A percentile compares a stretch with the other conserved stretches of the same genome.
Evolutionary conservation across 2,329 filamentous ascomycete genomes (phyloP).

Genomic region (Xylariaceae sp.): DNA sequence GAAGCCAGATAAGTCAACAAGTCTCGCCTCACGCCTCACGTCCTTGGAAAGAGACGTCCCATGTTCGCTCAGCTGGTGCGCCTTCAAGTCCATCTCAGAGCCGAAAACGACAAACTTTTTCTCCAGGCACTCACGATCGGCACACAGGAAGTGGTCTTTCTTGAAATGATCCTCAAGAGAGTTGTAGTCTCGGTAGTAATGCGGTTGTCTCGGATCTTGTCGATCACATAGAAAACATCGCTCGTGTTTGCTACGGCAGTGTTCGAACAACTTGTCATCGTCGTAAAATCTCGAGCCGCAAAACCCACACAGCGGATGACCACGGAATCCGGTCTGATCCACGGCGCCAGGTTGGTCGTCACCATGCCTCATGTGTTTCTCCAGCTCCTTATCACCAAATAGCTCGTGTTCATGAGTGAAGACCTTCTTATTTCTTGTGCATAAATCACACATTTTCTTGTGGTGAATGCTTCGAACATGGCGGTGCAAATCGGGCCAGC

Average conservation of each 20-base stretch:
- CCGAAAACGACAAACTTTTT: slow-evolving; percentile 98
- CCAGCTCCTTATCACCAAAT: slow-evolving; percentile 76
- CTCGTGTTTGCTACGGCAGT: slow-evolving; percentile 93
- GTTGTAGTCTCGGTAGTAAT: slow-evolving; percentile 90
- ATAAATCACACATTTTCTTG: slow-evolving; percentile 57
- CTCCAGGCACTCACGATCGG: slow-evolving; percentile 83
- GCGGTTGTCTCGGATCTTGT: slow-evolving; percentile 65
- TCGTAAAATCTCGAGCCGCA: slow-evolving; percentile 92
- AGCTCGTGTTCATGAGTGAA: slow-evolving; percentile 98
- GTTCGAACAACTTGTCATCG: slow-evolving; percentile 88
- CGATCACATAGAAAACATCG: slow-evolving; percentile 92
- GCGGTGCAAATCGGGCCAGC: slow-evolving; percentile 74
- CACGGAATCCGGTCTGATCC: slow-evolving; percentile 94
- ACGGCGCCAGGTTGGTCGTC: slow-evolving; percentile 86
- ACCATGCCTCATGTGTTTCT: slow-evolving; percentile 84
- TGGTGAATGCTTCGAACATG: slow-evolving; percentile 81
- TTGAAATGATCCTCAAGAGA: slow-evolving; percentile 83
- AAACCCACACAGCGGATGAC: slow-evolving; percentile 91
- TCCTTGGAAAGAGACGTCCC: slow-evolving; percentile 79
- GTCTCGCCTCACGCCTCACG: slow-evolving; percentile 74
- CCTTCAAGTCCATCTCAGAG: slow-evolving; percentile 91
- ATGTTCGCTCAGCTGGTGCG: slow-evolving; percentile 83
- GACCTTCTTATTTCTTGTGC: slow-evolving; percentile 88
- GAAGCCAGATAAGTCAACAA: slow-evolving; percentile 85
- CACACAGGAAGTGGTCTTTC: slow-evolving; percentile 81